These are phyloP conservation scores for Neurospora tetrasperma DNA, from an alignment of 495 filamentous ascomycete species.

Conservation along the genomic window DNA sequence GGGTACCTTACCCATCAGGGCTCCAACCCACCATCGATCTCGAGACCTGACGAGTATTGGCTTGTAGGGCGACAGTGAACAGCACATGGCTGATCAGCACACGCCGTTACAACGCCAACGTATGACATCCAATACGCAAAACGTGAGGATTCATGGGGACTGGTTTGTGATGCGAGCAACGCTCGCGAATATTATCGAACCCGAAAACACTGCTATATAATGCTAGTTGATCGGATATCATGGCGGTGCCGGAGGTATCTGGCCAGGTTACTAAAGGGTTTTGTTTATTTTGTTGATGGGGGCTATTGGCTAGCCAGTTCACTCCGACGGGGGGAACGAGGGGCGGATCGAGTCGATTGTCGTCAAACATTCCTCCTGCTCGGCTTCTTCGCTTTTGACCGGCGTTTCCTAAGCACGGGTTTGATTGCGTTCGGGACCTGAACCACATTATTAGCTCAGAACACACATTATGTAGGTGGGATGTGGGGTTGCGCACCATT, in stretches of 20 bases:
- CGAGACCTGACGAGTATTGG: slow-evolving; percentile 43
- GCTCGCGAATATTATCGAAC: slow-evolving; percentile 49
- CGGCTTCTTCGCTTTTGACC: slow-evolving; percentile 19
- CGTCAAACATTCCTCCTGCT: slow-evolving; percentile 30
- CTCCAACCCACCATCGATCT: neutral
- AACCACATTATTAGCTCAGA: slow-evolving; percentile 44
- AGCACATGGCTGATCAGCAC: slow-evolving; percentile 37
- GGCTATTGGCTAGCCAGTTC: slow-evolving; percentile 31
- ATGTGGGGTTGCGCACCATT: slow-evolving; percentile 44
- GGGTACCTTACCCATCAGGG: neutral
- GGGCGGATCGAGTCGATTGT: slow-evolving; percentile 29
- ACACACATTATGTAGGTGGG: slow-evolving; percentile 44
- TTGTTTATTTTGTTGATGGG: slow-evolving; percentile 37
- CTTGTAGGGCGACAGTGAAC: slow-evolving; percentile 55
- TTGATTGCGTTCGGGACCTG: slow-evolving; percentile 45
- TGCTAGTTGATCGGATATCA: slow-evolving; percentile 25
- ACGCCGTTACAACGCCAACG: slow-evolving; percentile 45
- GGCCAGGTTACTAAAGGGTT: slow-evolving; percentile 36
- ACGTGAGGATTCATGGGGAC: slow-evolving; percentile 55
- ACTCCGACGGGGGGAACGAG: slow-evolving; percentile 32
- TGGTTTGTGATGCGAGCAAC: slow-evolving; percentile 49
- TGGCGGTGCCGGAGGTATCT: slow-evolving; percentile 28
- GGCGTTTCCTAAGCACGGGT: slow-evolving; percentile 33
- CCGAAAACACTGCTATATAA: slow-evolving; percentile 42
- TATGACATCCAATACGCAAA: slow-evolving; percentile 48